Conservation (phyloP, 2,329 filamentous ascomycete genomes). For the Alternaria sp. region DNA sequence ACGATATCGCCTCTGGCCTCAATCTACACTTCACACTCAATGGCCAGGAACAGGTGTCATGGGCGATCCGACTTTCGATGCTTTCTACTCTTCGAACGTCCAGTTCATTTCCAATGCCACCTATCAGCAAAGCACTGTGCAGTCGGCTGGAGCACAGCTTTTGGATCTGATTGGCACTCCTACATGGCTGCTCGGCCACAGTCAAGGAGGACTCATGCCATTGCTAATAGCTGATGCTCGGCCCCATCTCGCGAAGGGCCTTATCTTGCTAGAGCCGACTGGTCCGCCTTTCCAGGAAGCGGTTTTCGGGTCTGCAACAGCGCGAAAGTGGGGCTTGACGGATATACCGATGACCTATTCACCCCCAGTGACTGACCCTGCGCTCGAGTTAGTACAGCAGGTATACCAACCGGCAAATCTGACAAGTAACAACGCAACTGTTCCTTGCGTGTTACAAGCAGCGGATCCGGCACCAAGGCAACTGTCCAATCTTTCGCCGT, state of each 20-base stretch:
- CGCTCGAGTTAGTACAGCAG: constrained; percentile 1
- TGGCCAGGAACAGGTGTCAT: constrained; percentile 49
- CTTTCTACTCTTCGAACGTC: constrained; percentile 57
- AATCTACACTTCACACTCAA: constrained; percentile 56
- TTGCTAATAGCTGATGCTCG: constrained; percentile 57
- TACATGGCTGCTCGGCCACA: constrained; percentile 54
- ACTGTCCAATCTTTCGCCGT: constrained; percentile 58
- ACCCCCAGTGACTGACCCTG: constrained; percentile 2
- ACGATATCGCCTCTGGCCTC: constrained; percentile 47
- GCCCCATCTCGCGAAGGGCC: constrained; percentile 58
- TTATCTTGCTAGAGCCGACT: constrained; percentile 62
- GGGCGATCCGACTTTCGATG: constrained; percentile 60
- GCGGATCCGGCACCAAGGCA: constrained; percentile 46
- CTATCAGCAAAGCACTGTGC: constrained; percentile 37
- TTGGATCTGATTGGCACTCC: constrained; percentile 55
- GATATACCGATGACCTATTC: constrained; percentile 11
- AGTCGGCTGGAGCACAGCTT: constrained; percentile 51
- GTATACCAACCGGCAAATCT: constrained; percentile 6
- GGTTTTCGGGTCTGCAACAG: constrained; percentile 12
- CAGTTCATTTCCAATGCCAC: constrained; percentile 36
- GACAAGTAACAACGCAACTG: constrained; percentile 5
- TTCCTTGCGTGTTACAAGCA: constrained; percentile 45
- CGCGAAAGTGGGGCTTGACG: constrained; percentile 6
- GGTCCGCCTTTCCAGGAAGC: constrained; percentile 59
- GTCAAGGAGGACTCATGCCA: constrained; percentile 59